phyloP scores from a whole-genome alignment of 2,329 filamentous ascomycete species.

The Ophiocordyceps australis region DNA sequence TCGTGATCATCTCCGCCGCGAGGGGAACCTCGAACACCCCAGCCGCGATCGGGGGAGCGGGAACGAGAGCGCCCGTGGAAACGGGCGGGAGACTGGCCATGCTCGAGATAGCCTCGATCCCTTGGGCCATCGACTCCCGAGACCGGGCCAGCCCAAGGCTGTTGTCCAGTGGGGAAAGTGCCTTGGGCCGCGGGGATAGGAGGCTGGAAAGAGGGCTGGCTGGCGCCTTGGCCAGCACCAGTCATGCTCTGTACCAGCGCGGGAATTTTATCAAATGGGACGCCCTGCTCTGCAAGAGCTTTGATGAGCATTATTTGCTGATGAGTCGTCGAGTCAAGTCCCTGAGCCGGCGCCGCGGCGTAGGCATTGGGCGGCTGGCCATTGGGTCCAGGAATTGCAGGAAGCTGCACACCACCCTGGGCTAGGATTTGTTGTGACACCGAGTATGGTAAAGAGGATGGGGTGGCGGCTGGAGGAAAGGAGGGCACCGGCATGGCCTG shows the following conservation, averaged over 20 bases:
- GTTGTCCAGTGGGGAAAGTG: slow-evolving; percentile 17
- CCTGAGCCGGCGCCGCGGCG: slow-evolving; percentile 15
- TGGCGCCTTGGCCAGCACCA: slow-evolving; percentile 13
- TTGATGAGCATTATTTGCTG: slow-evolving; percentile 61
- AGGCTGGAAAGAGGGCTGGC: slow-evolving; percentile 16
- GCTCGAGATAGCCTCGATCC: slow-evolving; percentile 38
- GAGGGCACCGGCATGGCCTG: slow-evolving; percentile 10
- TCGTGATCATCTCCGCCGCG: slow-evolving; percentile 39
- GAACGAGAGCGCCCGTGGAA: slow-evolving; percentile 51
- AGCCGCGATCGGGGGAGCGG: slow-evolving; percentile 60
- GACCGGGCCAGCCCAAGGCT: slow-evolving; percentile 12
- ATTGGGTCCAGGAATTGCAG: no score
- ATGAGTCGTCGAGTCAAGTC: slow-evolving; percentile 37
- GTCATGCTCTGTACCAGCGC: slow-evolving; percentile 35
- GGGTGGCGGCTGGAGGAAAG: slow-evolving; percentile 24
- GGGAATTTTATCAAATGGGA: slow-evolving; percentile 62
- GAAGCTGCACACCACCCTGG: no score
- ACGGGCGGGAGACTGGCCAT: slow-evolving; percentile 45
- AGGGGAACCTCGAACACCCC: slow-evolving; percentile 48
- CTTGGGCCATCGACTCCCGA: slow-evolving; percentile 24
- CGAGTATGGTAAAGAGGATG: no score
- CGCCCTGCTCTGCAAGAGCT: slow-evolving; percentile 54
- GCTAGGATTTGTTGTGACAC: no score
- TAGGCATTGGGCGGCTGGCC: slow-evolving; percentile 9
- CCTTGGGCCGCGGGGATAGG: slow-evolving; percentile 22